Base-by-base conservation (phyloP, 208 protist genomes). In the Wallacemonas collosoma region DNA sequence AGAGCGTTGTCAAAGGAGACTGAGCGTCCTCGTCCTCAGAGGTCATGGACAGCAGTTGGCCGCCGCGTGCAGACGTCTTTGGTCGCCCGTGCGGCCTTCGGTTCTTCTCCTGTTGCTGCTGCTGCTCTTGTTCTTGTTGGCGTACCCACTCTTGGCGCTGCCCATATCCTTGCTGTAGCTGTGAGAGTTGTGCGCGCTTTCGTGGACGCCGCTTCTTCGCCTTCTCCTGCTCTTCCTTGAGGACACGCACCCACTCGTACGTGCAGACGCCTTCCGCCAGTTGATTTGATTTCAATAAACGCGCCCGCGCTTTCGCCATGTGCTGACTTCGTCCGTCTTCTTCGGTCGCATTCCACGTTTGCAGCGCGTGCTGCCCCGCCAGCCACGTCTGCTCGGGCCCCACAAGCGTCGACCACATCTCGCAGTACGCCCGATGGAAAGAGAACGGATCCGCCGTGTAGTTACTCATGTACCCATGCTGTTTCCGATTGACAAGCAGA, bases 231-330 rank as follows among this genome's bases (percentile, higher is more conserved):
- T 69, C 72, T 9, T 61, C 58, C 60, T 81, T 81, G 12, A 81
- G 47, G 48, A 75, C 58, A 2, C 75, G 45, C 7, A 72, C 40
- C 80, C 76, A 85, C 72, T 82, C 66, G 41, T 78, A 72, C 8
- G 36, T 55, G 51, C 75, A 79, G 14, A 80, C 50, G 8, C 70
- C 69, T 38, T 72, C 75, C 2, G 64, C 68, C 11, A 82, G 70
- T 12, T 55, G 58, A 15, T 63, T 58, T 8, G 35, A 15, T n/a
- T 54, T 63, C 39, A 56, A 14, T 9, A 60, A 50, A 2, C 45
- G 40, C 15, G 17, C 4, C 57, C 41, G 50, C 14, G 36, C 60
- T 48, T 47, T 58, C n/a, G 12, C 60, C 36, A 51, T 43, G 4
- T 61, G 71, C 60, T 36, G 40, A 40, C 57, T 17, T 12, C 11